Percentiles rank a stretch among this genome's conserved stretches.
Evolutionary conservation across 2,329 filamentous ascomycete genomes (phyloP).

Genomic region (Alternaria angustiovoidea): DNA sequence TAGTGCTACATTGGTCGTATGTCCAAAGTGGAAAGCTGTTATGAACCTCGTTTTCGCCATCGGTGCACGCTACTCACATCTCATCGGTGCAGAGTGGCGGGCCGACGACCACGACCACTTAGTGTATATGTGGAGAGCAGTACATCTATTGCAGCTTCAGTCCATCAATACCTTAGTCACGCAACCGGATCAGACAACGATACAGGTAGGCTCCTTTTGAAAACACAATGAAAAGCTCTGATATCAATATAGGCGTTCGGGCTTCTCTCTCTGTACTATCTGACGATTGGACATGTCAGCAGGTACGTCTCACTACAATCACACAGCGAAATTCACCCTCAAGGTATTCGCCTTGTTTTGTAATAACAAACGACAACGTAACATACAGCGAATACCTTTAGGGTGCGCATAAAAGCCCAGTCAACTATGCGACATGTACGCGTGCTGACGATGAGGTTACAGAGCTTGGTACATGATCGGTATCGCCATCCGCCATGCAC

Average conservation of each 20-base stretch:
- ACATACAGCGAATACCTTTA: neutral
- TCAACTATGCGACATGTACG: slow-evolving; percentile 9
- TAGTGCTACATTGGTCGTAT: slow-evolving; percentile 15
- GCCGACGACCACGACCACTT: slow-evolving; percentile 38
- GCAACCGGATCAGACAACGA: slow-evolving; percentile 27
- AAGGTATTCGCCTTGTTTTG: neutral
- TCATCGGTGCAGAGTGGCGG: slow-evolving; percentile 31
- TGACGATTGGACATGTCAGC: slow-evolving; percentile 49
- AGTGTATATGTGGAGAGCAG: slow-evolving; percentile 43
- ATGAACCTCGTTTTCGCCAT: slow-evolving; percentile 53
- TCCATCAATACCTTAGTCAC: slow-evolving; percentile 37
- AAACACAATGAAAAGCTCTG: slow-evolving; percentile 7
- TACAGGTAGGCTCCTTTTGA: slow-evolving; percentile 17
- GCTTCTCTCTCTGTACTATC: slow-evolving; percentile 49
- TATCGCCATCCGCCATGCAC: slow-evolving; percentile 47
- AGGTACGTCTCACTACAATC: slow-evolving; percentile 36
- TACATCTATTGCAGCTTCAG: slow-evolving; percentile 20
- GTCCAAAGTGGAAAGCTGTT: slow-evolving; percentile 40
- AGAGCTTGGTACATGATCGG: slow-evolving; percentile 51
- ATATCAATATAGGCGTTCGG: slow-evolving; percentile 36
- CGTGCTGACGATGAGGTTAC: slow-evolving; percentile 2
- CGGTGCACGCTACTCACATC: slow-evolving; percentile 45
- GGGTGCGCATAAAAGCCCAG: too few relatives aligned
- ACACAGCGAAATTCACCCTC: neutral
- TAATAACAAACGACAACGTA: neutral